Conservation (phyloP, 805 yeast species). For the Myxozyma sirexii region DNA sequence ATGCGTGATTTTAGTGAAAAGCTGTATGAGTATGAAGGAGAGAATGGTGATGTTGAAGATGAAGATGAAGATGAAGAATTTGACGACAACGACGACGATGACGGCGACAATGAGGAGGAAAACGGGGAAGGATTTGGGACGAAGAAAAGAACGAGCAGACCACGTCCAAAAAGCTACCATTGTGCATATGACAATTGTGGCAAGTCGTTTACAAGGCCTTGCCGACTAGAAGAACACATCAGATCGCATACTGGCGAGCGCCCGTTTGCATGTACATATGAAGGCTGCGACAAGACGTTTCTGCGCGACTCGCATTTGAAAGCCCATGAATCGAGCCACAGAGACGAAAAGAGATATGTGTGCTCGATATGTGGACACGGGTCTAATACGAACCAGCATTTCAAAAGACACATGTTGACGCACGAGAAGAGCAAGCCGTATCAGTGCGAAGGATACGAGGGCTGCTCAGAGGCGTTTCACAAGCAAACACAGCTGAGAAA, state of each 20-base stretch:
- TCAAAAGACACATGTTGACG: constrained; percentile 78
- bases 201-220: constrained; percentile 79
- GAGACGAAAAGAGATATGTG: constrained; percentile 26
- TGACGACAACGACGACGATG: neutral
- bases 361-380: constrained; percentile 78
- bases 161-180: constrained; percentile 60
- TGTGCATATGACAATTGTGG: constrained; percentile 71
- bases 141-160: constrained; percentile 15
- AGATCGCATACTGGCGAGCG: constrained; percentile 76
- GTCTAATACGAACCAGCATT: constrained; percentile 75
- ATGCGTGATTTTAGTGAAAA: neutral
- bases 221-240: constrained; percentile 78
- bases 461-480: constrained; percentile 68
- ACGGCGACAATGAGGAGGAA: neutral
- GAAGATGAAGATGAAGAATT: neutral
- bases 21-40: neutral
- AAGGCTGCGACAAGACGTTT: constrained; percentile 65
- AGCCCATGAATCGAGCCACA: constrained; percentile 56
- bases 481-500: constrained; percentile 75
- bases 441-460: constrained; percentile 55
- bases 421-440: constrained; percentile 64
- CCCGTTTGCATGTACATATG: constrained; percentile 64
- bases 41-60: neutral
- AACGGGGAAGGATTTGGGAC: neutral
- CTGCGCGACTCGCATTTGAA: constrained; percentile 77